Conservation (phyloP, 345 rosid genomes). For the Lepidium africanum region DNA sequence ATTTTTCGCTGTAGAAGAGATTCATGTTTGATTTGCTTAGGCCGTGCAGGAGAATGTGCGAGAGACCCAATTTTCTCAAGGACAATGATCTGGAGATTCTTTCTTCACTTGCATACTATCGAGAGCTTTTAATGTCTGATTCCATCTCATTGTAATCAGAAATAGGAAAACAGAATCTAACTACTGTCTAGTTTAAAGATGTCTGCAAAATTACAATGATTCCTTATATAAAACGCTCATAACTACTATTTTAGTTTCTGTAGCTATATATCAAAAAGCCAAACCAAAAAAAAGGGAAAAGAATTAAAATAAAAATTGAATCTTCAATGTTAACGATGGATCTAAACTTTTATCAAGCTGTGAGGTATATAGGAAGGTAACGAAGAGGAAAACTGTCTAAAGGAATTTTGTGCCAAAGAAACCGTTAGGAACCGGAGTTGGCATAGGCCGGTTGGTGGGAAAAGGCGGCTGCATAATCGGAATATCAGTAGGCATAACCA, state of each 20-base stretch:
- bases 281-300: background rate
- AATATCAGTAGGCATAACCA: slow-evolving; percentile 29
- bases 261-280: background rate
- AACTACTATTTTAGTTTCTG: background rate
- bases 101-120: background rate
- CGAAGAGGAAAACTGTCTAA: slow-evolving; percentile 11
- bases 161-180: slow-evolving; percentile 23
- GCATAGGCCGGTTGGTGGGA: slow-evolving; percentile 27
- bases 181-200: slow-evolving; percentile 10
- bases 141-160: slow-evolving; percentile 20
- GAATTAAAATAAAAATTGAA: background rate
- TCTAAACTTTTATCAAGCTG: slow-evolving; percentile 16
- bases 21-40: slow-evolving; percentile 32
- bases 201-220: background rate
- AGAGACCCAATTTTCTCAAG: slow-evolving; percentile 35
- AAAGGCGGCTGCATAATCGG: slow-evolving; percentile 42
- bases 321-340: background rate
- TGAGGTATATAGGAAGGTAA: slow-evolving; percentile 7
- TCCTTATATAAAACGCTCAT: background rate
- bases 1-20: background rate
- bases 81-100: slow-evolving; percentile 15
- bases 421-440: slow-evolving; percentile 37
- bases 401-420: slow-evolving; percentile 37
- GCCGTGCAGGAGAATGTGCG: slow-evolving; percentile 83
- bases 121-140: slow-evolving; percentile 14